phyloP scores from a whole-genome alignment of 371 early-diverging fungal species.

The Rhizopus sp. region DNA sequence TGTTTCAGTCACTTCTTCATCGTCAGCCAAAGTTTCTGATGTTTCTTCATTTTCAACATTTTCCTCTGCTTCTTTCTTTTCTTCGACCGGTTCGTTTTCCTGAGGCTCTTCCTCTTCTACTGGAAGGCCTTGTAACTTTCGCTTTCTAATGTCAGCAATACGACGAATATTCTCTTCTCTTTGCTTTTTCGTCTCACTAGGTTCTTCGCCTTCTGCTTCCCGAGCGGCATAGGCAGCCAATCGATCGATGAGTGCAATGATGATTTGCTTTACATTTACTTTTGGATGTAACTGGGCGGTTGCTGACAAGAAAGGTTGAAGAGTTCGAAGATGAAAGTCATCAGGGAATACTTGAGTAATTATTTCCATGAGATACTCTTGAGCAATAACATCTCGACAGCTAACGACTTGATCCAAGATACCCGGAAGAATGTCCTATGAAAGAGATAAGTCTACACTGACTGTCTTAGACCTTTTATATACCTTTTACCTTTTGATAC shows the following conservation, averaged over 20 bases:
- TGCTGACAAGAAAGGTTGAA: slow-evolving; percentile 87
- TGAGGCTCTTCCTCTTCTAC: slow-evolving; percentile 28
- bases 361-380: slow-evolving; percentile 98
- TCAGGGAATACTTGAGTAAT: slow-evolving; percentile 97
- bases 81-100: slow-evolving; percentile 16
- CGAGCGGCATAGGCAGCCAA: slow-evolving; percentile 65
- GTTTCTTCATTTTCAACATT: slow-evolving; percentile 16
- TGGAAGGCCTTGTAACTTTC: slow-evolving; percentile 25
- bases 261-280: slow-evolving; percentile 93
- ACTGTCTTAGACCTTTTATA: neutral
- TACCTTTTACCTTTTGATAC: slow-evolving; percentile 66
- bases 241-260: slow-evolving; percentile 91
- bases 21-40: slow-evolving; percentile 13
- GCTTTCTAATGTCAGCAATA: slow-evolving; percentile 32
- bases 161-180: slow-evolving; percentile 28
- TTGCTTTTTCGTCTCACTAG: slow-evolving; percentile 25
- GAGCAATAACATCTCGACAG: slow-evolving; percentile 96
- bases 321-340: slow-evolving; percentile 91
- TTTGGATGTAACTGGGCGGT: slow-evolving; percentile 87
- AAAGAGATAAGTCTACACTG: neutral
- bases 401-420: slow-evolving; percentile 94
- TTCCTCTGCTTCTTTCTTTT: slow-evolving; percentile 7
- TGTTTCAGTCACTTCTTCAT: slow-evolving; percentile 22
- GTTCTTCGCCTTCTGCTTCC: slow-evolving; percentile 52
- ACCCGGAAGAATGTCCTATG: slow-evolving; percentile 65